Evolutionary conservation across 805 yeast genomes (phyloP).

Genomic region (Saturnispora serradocipensis): DNA sequence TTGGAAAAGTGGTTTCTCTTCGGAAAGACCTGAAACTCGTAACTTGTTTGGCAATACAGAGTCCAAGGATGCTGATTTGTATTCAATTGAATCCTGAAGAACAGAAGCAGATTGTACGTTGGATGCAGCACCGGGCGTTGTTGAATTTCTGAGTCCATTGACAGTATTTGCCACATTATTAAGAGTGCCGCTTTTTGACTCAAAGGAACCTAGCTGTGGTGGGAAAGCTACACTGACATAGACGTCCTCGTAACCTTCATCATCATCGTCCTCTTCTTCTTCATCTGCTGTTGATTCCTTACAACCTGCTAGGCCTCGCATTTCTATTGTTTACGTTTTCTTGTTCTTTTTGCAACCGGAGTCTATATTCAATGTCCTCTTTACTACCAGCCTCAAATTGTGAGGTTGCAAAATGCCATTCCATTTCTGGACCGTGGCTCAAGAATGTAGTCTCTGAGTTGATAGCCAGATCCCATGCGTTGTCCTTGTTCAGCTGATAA

Average conservation of each 20-base stretch:
- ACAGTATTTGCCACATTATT: background rate
- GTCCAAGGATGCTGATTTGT: constrained; percentile 8
- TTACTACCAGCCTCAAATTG: constrained; percentile 80
- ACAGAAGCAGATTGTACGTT: background rate
- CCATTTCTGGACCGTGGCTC: constrained; percentile 79
- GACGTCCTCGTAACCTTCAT: constrained; percentile 36
- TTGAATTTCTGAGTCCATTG: background rate
- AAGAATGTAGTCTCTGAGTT: constrained; percentile 72
- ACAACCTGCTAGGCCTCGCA: constrained; percentile 22
- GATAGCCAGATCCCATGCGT: constrained; percentile 50
- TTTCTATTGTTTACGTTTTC: constrained; percentile 9
- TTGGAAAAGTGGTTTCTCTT: constrained; percentile 46
- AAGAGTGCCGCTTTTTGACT: constrained; percentile 17
- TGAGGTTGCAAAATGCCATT: constrained; percentile 70
- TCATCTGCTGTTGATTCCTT: constrained; percentile 3
- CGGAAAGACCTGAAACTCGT: constrained; percentile 48
- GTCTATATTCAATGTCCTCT: constrained; percentile 64
- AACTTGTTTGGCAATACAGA: constrained; percentile 20
- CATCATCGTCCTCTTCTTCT: constrained; percentile 2
- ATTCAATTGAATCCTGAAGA: constrained; percentile 11
- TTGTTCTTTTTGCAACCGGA: constrained; percentile 17
- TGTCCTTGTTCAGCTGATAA: constrained; percentile 29
- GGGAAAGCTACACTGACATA: constrained; percentile 49
- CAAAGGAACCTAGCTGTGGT: constrained; percentile 23
- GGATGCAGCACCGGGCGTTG: background rate